phyloP scores from a whole-genome alignment of 768 basidiomycete species.

The Calocybe gangraenosa region DNA sequence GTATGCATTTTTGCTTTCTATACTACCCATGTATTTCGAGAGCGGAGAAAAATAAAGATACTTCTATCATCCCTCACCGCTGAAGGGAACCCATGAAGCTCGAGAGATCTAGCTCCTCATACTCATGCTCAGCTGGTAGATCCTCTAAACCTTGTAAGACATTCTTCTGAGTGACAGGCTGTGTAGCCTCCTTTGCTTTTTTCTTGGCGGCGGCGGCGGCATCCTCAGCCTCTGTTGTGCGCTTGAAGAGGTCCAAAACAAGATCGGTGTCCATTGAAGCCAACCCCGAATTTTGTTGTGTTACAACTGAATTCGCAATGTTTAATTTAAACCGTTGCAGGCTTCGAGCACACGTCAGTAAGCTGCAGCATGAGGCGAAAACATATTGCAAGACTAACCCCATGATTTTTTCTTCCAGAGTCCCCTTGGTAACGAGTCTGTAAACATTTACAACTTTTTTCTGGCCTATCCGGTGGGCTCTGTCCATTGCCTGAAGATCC shows the following conservation, averaged over 20 bases:
- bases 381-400: slow-evolving; percentile 54
- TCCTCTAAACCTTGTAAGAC: slow-evolving; percentile 89
- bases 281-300: slow-evolving; percentile 93
- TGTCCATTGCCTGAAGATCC: slow-evolving; percentile 98
- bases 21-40: slow-evolving; percentile 7
- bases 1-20: slow-evolving; percentile 10
- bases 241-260: slow-evolving; percentile 89
- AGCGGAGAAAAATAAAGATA: slow-evolving; percentile 24
- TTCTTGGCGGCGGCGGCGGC: slow-evolving; percentile 48
- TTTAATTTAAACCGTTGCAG: slow-evolving; percentile 98
- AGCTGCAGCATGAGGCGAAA: not conserved
- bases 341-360: slow-evolving; percentile 36
- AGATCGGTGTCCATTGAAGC: slow-evolving; percentile 97
- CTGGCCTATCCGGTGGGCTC: slow-evolving; percentile 96
- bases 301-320: slow-evolving; percentile 94
- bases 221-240: slow-evolving; percentile 76
- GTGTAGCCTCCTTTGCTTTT: slow-evolving; percentile 49
- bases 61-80: slow-evolving; percentile 30
- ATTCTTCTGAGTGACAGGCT: slow-evolving; percentile 73
- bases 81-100: slow-evolving; percentile 86
- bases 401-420: slow-evolving; percentile 99
- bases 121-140: slow-evolving; percentile 89
- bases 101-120: slow-evolving; percentile 79
- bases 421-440: slow-evolving; percentile 93
- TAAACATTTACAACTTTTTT: slow-evolving; percentile 99